Evolutionary conservation across 495 filamentous ascomycete species (phyloP), one percentile per base, ranked within the genome.

Genomic region (Neurospora sp.): DNA sequence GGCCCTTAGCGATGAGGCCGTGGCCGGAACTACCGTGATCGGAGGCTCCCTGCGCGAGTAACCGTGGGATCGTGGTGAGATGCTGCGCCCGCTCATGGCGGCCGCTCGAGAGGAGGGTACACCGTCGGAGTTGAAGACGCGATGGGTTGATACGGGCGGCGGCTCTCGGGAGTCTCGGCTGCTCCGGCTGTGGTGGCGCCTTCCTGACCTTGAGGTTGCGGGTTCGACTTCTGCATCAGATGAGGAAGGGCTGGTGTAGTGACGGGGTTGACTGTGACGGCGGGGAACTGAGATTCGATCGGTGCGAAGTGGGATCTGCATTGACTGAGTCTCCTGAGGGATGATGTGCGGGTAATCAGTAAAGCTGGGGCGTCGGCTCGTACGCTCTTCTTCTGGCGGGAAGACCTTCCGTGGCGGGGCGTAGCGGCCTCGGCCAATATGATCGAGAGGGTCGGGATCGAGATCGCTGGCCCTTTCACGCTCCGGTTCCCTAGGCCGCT

Each of bases 381-480:
- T 46, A 6, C 70, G 71, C 38, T 81, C 79, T 35, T 66, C 54
- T 23, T 81, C 79, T 16, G 77, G 71, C 14, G 77, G 73, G 6
- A 77, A 75, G 11, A 74, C 72, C 38, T 76, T 77, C 2, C 77
- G 79, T 40, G 74, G 78, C 54, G 54, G 54, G 39, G 71, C 44
- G 44, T 76, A 76, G n/a, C 72, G 75, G 23, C 81, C 72, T 72
- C 76, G 69, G 27, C 40, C 71, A 16, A 71, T 62, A 69, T 73
- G 72, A 16, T 77, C 73, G 5, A 78, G 70, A 39, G 69, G 69
- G 48, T 78, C 76, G 2, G 66, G 72, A 18, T 80, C 80, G 18
- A 78, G 75, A 20, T 78, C 76, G 31, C 74, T 72, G 54, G 79
- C 78, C 39, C 76, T 76, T 39, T 82, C 78, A 44, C 77, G 76